Conservation (phyloP, 257 asterid genomes). For the Solanum dulcamara region DNA sequence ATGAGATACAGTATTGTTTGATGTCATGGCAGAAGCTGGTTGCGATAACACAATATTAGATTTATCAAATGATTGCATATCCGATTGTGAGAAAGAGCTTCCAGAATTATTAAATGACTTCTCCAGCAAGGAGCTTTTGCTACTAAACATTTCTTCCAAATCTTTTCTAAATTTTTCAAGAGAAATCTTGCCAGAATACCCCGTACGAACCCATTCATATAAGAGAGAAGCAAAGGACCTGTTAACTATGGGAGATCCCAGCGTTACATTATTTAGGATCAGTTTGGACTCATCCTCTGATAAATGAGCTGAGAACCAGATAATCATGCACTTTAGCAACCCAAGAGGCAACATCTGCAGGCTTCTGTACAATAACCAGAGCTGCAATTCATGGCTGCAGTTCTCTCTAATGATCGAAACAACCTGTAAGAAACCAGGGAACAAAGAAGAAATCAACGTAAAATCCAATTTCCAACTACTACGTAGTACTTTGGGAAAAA, state of each 20-base stretch:
- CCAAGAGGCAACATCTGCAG: slow-evolving; percentile 79
- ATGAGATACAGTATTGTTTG: background rate
- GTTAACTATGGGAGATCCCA: slow-evolving; percentile 35
- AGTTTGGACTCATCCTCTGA: slow-evolving; percentile 46
- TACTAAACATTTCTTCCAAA: slow-evolving; percentile 43
- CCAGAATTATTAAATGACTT: slow-evolving; percentile 22
- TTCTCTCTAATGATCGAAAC: slow-evolving; percentile 38
- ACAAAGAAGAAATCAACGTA: slow-evolving; percentile 7
- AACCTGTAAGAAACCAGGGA: slow-evolving; percentile 46
- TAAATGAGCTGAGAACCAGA: slow-evolving; percentile 67
- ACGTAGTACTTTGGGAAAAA: background rate
- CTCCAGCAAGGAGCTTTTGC: slow-evolving; percentile 46
- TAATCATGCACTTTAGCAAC: slow-evolving; percentile 46
- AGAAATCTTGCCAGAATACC: slow-evolving; percentile 62
- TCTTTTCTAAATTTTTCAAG: slow-evolving; percentile 39
- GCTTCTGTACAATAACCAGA: slow-evolving; percentile 60
- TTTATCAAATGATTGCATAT: slow-evolving; percentile 1
- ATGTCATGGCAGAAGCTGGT: slow-evolving; percentile 23
- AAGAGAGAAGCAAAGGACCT: slow-evolving; percentile 36
- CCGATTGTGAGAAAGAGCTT: background rate
- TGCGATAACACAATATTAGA: slow-evolving; percentile 17
- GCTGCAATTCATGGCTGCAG: slow-evolving; percentile 51
- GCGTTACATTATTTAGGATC: slow-evolving; percentile 35
- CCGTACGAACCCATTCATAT: slow-evolving; percentile 42
- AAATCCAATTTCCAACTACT: background rate